Base-by-base conservation (phyloP, 805 yeast species). In the Starmerella sp. region DNA sequence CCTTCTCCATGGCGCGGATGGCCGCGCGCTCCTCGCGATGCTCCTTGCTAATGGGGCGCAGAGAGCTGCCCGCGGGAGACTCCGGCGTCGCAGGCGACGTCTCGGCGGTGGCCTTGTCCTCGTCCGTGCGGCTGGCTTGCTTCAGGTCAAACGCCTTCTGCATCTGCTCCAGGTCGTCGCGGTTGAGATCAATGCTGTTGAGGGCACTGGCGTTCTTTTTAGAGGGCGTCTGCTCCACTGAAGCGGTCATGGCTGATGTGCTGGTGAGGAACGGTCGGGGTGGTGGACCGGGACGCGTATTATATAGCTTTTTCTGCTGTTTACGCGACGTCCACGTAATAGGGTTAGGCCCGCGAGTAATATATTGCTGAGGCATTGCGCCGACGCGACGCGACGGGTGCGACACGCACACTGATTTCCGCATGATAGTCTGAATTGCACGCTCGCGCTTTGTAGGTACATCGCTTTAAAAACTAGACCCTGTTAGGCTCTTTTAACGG, bases 1-100 rank as follows among this genome's bases (percentile, higher is more conserved):
- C 85, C 71, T 80, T 79, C 75, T 91, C 96, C 65, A 79, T 64
- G 58, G 75, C 86, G 74, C 83, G 83, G 67, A 91, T 75, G 60
- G 77, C 61, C 42, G 61, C 57, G 51, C 74, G 71, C 62, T 67
- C 62, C 49, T 55, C 62, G 37, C 53, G 50, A 58, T 62, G 64
- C 42, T 56, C 60, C n/a, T 53, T 57, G 53, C 54, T 57, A 32
- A 63, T 54, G 17, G 63, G 65, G 38, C 57, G 63, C 48, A 39
- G 56, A 11, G 59, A 55, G 34, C 45, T 53, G 46, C 4, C 30
- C 14, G 6, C 29, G 15, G 37, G 49, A 5, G 49, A 15, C 34
- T 32, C 56, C 14, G 37, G 35, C n/a, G 47, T 37, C 28, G 50
- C 55, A 4, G 57, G 54, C n/a, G 57, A 42, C 17, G 53, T 52